Conservation (phyloP, 768 basidiomycete genomes). For the Russula lepida region DNA sequence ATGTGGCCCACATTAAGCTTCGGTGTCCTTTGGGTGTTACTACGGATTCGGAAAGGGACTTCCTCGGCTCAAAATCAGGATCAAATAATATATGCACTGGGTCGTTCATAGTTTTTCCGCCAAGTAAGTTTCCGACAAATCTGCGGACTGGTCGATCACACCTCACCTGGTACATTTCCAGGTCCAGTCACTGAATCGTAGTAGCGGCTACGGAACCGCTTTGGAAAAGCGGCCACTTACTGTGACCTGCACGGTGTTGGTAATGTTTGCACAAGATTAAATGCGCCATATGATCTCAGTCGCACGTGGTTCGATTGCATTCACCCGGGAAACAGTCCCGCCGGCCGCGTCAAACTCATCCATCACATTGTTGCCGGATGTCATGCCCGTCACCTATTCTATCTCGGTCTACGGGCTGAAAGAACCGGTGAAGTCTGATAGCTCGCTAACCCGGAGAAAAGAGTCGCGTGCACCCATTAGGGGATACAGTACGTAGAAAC, state of each 20-base stretch:
- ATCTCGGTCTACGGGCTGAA: background rate
- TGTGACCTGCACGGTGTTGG: background rate
- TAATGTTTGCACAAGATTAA: background rate
- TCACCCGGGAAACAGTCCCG: background rate
- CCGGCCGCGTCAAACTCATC: background rate
- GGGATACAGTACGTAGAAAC: background rate
- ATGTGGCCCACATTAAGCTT: constrained; percentile 6
- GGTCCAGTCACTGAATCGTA: background rate
- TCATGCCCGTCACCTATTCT: background rate
- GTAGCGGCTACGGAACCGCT: background rate
- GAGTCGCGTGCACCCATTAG: background rate
- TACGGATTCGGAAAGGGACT: background rate
- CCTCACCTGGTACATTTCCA: background rate
- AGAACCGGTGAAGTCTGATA: background rate
- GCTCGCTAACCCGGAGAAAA: background rate
- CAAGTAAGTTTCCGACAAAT: background rate
- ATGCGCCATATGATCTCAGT: background rate
- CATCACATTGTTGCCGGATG: background rate
- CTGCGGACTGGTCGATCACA: constrained; percentile 3
- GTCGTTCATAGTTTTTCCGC: background rate
- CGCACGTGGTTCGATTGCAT: background rate
- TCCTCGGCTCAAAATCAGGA: background rate
- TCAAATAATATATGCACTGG: background rate
- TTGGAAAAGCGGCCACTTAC: background rate
- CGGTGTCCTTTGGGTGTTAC: background rate